A percentile compares a stretch with the other conserved stretches of the same genome.
Evolutionary conservation across 2,329 filamentous ascomycete genomes (phyloP).

Genomic region (Penicillium sp.): DNA sequence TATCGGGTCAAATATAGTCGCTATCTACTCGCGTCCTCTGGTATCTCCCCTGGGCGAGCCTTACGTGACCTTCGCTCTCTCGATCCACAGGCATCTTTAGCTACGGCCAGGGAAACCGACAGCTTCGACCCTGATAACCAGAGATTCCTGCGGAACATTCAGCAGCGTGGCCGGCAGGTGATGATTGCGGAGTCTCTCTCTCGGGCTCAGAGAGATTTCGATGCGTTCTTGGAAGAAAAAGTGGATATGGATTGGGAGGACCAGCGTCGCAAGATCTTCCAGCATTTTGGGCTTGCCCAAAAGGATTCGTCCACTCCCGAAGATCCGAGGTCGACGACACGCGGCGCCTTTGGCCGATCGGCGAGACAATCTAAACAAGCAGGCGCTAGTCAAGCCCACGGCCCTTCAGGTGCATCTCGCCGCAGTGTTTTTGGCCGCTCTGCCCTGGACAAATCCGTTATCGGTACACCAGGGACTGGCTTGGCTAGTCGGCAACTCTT

Average conservation of each 20-base stretch:
- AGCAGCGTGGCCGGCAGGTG: conserved; percentile 82
- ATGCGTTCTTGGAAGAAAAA: conserved; percentile 89
- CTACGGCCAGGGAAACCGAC: conserved; percentile 34
- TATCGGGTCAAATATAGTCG: conserved; percentile 52
- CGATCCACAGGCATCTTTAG: conserved; percentile 59
- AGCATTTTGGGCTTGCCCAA: conserved; percentile 79
- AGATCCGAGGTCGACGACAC: conserved; percentile 38
- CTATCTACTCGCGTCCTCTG: conserved; percentile 87
- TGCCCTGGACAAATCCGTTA: conserved; percentile 73
- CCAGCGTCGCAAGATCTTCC: conserved; percentile 86
- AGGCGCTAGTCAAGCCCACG: conserved; percentile 43
- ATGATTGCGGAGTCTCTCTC: conserved; percentile 90
- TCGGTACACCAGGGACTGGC: conserved; percentile 66
- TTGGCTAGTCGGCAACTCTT: conserved; percentile 62
- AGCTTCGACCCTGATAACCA: conserved; percentile 53
- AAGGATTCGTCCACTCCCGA: conserved; percentile 44
- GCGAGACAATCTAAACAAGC: conserved; percentile 35
- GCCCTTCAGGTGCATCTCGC: conserved; percentile 34
- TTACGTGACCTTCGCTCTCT: conserved; percentile 82
- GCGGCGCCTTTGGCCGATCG: conserved; percentile 49
- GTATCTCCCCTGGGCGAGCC: conserved; percentile 79
- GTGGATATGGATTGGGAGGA: conserved; percentile 94
- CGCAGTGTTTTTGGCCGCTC: conserved; percentile 64
- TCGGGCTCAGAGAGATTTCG: conserved; percentile 84
- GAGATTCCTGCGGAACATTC: conserved; percentile 76